Evolutionary conservation across 805 yeast genomes (phyloP), one percentile per base, ranked within the genome.

Genomic region (Maudiozyma turicensis): DNA sequence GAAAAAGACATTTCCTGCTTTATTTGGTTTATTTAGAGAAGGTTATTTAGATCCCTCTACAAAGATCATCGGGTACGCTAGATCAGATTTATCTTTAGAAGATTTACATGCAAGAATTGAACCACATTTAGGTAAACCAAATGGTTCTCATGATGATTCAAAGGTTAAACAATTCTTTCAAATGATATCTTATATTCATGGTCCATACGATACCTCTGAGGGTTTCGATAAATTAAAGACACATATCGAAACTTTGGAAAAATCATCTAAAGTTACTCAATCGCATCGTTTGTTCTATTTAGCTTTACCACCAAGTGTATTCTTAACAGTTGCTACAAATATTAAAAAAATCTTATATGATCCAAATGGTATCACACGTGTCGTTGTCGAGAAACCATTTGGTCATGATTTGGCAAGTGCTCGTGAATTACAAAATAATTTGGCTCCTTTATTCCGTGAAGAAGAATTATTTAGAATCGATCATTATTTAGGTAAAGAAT

Each of bases 401-500:
- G 99, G 99, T 54, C 93, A 81, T 66, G 98, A 93, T 67, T 77
- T 93, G 59, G 77, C 75, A 52, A 75, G 88, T 47, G 81, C 95
- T 4, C 78, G 87, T 60, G 82, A 80, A 58, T 73, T 93, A 64
- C 96, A 89, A 72, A 61, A 71, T 49, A 76, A 78, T 53, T 75
- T 93, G 59, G 80, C 90, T 14, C 98, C 98, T 15, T 70, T 90
- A 45, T 91, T 90, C 80, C 69, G 78, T 29, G 99, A 93, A 70
- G 90, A 84, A 4, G 98, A 93, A 72, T 73, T 91, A 45, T 93
- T 78, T 75, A 83, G 99, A 74, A 93, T 93, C 59, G 99, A 93
- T 71, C 99, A 93, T 71, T 93, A 93, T 67, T 75, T 93, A 60
- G 99, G 99, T 57, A 93, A 93, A 72, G 99, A 93, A 72, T 81